Base-by-base conservation (phyloP, 257 asterid genomes). In the Fraxinus quadrangulata region DNA sequence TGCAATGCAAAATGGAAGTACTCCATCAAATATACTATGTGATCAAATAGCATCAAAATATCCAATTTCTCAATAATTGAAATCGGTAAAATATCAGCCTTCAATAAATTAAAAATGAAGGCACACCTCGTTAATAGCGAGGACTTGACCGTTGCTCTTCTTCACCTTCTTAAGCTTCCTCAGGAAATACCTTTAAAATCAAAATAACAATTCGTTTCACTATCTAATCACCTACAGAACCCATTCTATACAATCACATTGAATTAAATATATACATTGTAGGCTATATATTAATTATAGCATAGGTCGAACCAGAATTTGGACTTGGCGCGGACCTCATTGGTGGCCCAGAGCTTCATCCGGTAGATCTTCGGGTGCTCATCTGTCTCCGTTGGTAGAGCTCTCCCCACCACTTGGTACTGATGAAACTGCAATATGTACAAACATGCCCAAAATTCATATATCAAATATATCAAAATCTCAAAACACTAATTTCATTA, bases 311-410 rank as follows among this genome's bases (percentile, higher is more conserved):
- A 81, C 97, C 97, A 92, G 80, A 92, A 92, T 76, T 92, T 92
- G 78, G 97, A 92, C 67, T 92, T 92, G 16, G 97, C 94, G 28
- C 97, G 97, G 82, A 92, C 97, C 85, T 90, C 96, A 77, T 92
- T 92, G 72, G 97, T 90, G 17, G 94, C 94, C 97, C 97, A 92
- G 11, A 92, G 97, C 89, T 92, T 92, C 97, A 92, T 92, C 40
- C 97, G 87, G 84, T 89, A 92, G 88, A 92, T 92, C 88, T 92
- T 92, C 0, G 97, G 97, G 49, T 88, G 96, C 78, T 84, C 91
- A 70, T 92, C 96, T 14, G 83, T 84, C 87, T 90, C 97, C 56
- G 97, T 86, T 66, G 97, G 97, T 67, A 92, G 84, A 83, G 91
- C 96, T 77, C 97, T 88, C 16, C 97, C 97, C 67, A 90, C 97